These are phyloP conservation scores for Vitis hybrid DNA, from an alignment of 177 flowering plant species.

Conservation along the genomic window DNA sequence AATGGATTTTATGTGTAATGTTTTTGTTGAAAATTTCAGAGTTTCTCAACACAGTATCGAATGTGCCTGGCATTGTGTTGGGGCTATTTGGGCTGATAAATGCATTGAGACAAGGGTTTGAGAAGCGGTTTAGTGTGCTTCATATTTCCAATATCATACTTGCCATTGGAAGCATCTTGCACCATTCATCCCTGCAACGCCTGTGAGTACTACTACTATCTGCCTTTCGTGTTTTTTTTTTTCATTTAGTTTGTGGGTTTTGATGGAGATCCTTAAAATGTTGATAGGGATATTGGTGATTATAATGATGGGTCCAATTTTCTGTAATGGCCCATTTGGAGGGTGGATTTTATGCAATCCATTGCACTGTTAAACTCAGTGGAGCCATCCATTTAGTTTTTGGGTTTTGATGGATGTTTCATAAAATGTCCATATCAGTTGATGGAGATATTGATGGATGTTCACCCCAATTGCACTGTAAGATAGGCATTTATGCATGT, in stretches of 20 bases:
- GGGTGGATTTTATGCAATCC: no score
- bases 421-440: no score
- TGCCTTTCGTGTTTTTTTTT: not conserved
- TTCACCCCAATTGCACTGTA: no score
- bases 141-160: constrained; percentile 92
- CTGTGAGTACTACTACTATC: constrained; percentile 52
- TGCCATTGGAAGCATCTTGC: constrained; percentile 85
- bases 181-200: constrained; percentile 84
- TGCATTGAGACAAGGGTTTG: constrained; percentile 87
- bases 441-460: no score
- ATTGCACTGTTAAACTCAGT: no score
- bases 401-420: no score
- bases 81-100: constrained; percentile 82
- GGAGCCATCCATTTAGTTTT: no score
- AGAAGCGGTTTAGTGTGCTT: constrained; percentile 89
- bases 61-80: constrained; percentile 72
- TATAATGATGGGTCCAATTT: no score
- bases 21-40: constrained; percentile 72
- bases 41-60: constrained; percentile 86
- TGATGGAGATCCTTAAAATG: no score
- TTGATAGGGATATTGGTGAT: no score
- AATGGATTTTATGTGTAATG: constrained; percentile 48
- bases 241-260: not conserved
- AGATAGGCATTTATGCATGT: no score
- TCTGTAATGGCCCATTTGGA: no score